Conservation (phyloP, 495 filamentous ascomycete species). For the Coniosporium apollinis region DNA sequence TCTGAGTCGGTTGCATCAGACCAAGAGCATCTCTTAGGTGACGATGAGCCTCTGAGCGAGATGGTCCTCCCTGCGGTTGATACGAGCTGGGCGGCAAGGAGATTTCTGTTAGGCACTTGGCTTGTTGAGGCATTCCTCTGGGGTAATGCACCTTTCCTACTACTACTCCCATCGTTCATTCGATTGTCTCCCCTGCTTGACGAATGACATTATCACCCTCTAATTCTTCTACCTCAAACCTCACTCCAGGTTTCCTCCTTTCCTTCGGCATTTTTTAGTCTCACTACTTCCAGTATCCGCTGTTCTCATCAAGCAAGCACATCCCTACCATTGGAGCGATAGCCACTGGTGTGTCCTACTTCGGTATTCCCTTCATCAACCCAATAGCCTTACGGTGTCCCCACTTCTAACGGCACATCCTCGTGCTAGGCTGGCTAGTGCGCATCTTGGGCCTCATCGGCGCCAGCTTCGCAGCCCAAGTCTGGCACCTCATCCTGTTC, state of each 20-base stretch:
- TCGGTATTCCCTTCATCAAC: conserved; percentile 13
- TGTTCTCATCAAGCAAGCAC: conserved; percentile 2
- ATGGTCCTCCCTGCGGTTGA: conserved; percentile 7
- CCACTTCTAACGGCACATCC: conserved; percentile 5
- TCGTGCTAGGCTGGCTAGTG: conserved; percentile 12
- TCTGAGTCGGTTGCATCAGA: no score
- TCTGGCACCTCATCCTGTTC: conserved; percentile 11
- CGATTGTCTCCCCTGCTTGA: no score
- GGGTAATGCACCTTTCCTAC: no score
- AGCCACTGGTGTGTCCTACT: conserved; percentile 12
- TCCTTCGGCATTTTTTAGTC: conserved; percentile 18
- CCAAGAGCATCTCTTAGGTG: no score
- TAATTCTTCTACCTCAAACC: not conserved
- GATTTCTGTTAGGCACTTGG: conserved; percentile 8
- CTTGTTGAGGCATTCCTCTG: conserved; percentile 11
- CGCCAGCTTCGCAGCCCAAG: conserved; percentile 10
- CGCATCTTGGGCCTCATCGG: conserved; percentile 9
- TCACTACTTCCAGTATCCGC: conserved; percentile 10
- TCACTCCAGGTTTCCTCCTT: conserved; percentile 11
- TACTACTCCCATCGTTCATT: no score
- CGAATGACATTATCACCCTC: not conserved
- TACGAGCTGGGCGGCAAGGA: conserved; percentile 7
- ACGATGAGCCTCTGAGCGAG: no score
- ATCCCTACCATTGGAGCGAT: conserved; percentile 15
- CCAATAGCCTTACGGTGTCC: conserved; percentile 11